A percentile compares a stretch with the other conserved stretches of the same genome.
phyloP scores from a whole-genome alignment of 2,329 filamentous ascomycete species.

The Neoscytalidium dimidiatum region DNA sequence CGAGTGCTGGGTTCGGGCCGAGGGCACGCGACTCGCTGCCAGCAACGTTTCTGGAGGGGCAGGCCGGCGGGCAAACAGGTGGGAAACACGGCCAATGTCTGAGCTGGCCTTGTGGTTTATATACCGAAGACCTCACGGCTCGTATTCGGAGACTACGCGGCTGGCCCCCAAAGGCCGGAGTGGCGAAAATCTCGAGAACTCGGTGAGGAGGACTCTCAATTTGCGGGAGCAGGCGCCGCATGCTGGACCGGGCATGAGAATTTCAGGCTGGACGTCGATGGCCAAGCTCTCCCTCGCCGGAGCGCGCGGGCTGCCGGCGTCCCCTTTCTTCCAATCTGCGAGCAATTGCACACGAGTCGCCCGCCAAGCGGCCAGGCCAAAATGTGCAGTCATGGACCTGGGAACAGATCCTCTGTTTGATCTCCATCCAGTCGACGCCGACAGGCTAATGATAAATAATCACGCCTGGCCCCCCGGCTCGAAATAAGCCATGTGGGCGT shows the following conservation, averaged over 20 bases:
- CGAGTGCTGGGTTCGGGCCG: neutral
- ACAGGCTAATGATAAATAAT: conserved; percentile 9
- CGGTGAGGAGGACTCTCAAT: conserved; percentile 8
- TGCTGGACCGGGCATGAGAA: neutral
- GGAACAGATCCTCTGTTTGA: conserved; percentile 11
- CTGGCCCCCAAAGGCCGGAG: neutral
- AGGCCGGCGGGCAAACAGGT: neutral
- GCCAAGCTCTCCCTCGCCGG: neutral
- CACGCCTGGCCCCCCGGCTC: neutral
- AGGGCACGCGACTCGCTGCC: neutral
- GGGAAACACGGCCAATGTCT: neutral
- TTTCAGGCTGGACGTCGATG: neutral
- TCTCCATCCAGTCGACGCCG: neutral
- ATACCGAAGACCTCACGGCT: neutral
- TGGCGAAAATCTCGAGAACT: conserved; percentile 1
- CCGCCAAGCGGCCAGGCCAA: conserved; percentile 4
- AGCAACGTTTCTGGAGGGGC: neutral
- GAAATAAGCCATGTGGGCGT: neutral
- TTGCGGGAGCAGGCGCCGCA: conserved; percentile 9
- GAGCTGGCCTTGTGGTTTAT: neutral
- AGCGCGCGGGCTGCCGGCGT: conserved; percentile 4
- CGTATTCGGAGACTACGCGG: conserved; percentile 12
- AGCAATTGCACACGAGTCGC: conserved; percentile 5
- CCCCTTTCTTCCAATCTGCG: conserved; percentile 11
- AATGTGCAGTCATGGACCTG: conserved; percentile 10